Percentiles rank a stretch among this genome's conserved stretches.
Evolutionary conservation across 441 rosid species (phyloP).

Genomic region (Metrosideros polymorpha): DNA sequence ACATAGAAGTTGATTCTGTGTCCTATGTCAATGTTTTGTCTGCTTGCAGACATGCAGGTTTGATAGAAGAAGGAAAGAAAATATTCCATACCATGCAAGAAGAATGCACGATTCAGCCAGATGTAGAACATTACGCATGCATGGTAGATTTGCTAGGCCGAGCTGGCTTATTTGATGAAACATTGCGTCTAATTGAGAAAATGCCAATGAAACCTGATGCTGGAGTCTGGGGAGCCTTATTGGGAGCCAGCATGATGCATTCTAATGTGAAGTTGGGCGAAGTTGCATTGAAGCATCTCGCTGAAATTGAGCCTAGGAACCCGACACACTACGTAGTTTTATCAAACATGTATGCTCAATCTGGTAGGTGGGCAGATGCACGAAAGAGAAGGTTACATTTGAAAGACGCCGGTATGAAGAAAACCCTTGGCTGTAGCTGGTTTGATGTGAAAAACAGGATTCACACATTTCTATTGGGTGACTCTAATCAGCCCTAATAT

Average conservation of each 20-base stretch:
- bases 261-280: conserved; percentile 8
- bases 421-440: conserved; percentile 12
- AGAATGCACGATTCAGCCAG: background rate
- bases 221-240: conserved; percentile 11
- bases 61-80: conserved; percentile 6
- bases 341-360: conserved; percentile 24
- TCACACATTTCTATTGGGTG: background rate
- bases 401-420: conserved; percentile 15
- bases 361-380: conserved; percentile 29
- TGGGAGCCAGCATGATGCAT: conserved; percentile 6
- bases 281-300: background rate
- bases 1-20: conserved; percentile 16
- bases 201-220: conserved; percentile 9
- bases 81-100: conserved; percentile 4
- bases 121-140: background rate
- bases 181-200: background rate
- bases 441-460: background rate
- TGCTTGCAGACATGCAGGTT: conserved; percentile 7
- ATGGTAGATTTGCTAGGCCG: conserved; percentile 10
- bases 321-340: conserved; percentile 31
- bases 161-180: conserved; percentile 8
- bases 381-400: conserved; percentile 16
- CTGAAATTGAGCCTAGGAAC: conserved; percentile 33
- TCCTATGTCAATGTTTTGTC: conserved; percentile 21
- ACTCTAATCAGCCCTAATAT: background rate